Evolutionary conservation across 176 grass and related monocot genomes (phyloP), one percentile per base, ranked within the genome.

Genomic region (Pontederia paniculata): DNA sequence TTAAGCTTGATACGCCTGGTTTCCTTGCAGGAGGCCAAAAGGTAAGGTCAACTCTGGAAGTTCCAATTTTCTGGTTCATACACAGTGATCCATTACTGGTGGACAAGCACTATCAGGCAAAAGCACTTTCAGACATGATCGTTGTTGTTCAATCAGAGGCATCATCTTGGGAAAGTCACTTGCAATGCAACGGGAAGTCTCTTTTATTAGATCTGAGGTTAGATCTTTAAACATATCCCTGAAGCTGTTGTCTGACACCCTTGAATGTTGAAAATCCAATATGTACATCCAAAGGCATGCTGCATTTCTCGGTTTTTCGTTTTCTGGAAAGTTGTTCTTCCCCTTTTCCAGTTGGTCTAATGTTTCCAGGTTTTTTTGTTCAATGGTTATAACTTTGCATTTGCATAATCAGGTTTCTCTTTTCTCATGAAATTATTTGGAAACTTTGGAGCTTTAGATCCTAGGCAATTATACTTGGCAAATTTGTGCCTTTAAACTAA

Each of bases 21-120:
- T 42, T 69, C 23, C 70, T 46, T 81, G 67, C 62, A 90, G 88
- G 88, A 60, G 37, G 48, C 25, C 83, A 94, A 75, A 94, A 84
- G 70, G 70, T 56, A 48, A 97, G 83, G 77, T 83, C 85, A 71
- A 90, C 80, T 16, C 69, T 97, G 49, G 91, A 97, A 76, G 52
- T 97, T 66, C 91, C 91, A 54, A 78, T 97, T 84, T 90, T 97
- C 69, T 90, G 91, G 91, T 97, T 97, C 76, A 77, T 97, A 74
- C 82, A 90, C 65, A 77, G 54, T 68, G 91, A 97, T 45, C 77
- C 79, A 17, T 49, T 97, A 73, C 73, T 90, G 72, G 31, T 97
- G 68, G 91, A 90, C 69, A 97, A 87, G 72, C 86, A 97, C 74
- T 90, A 97, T 67, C 91, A 97, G 63, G 79, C 91, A 28, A 97